A percentile compares a stretch with the other conserved stretches of the same genome.
These are phyloP conservation scores for Arthrobotrys entomopaga DNA, from an alignment of 2,329 filamentous ascomycete genomes.

Conservation along the genomic window DNA sequence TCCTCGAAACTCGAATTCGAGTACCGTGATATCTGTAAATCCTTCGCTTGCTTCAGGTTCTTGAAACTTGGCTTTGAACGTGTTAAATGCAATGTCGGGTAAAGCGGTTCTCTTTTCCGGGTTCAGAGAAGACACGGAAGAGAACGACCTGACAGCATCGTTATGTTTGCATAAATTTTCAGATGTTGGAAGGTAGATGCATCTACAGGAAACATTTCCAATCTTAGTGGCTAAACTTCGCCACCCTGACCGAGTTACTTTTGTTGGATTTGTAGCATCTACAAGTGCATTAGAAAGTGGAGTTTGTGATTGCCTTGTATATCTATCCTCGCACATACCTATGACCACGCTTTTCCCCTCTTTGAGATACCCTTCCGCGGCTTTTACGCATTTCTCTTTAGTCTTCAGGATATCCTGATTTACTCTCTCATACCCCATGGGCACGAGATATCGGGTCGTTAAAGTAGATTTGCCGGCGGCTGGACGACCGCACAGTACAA, in stretches of 20 bases:
- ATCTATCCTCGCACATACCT: constrained; percentile 66
- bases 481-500: constrained; percentile 88
- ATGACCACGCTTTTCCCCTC: constrained; percentile 77
- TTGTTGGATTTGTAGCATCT: constrained; percentile 97
- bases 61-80: constrained; percentile 77
- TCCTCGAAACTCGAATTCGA: constrained; percentile 74
- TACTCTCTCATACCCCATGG: constrained; percentile 81
- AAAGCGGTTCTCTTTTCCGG: constrained; percentile 80
- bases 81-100: constrained; percentile 81
- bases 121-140: constrained; percentile 66
- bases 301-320: not conserved
- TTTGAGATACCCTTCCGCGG: constrained; percentile 72
- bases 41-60: constrained; percentile 79
- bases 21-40: constrained; percentile 79
- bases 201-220: constrained; percentile 78
- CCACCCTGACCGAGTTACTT: constrained; percentile 81
- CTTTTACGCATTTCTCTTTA: constrained; percentile 74
- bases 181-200: constrained; percentile 82
- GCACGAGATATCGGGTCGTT: constrained; percentile 80
- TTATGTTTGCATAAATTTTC: constrained; percentile 82
- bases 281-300: constrained; percentile 24
- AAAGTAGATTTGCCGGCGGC: constrained; percentile 93
- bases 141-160: constrained; percentile 73
- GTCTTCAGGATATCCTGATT: constrained; percentile 91
- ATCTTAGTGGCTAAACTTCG: constrained; percentile 74